Percentiles rank a stretch among this genome's conserved stretches.
Evolutionary conservation across 2,329 filamentous ascomycete genomes (phyloP).

Genomic region (Lecanicillium sp.): DNA sequence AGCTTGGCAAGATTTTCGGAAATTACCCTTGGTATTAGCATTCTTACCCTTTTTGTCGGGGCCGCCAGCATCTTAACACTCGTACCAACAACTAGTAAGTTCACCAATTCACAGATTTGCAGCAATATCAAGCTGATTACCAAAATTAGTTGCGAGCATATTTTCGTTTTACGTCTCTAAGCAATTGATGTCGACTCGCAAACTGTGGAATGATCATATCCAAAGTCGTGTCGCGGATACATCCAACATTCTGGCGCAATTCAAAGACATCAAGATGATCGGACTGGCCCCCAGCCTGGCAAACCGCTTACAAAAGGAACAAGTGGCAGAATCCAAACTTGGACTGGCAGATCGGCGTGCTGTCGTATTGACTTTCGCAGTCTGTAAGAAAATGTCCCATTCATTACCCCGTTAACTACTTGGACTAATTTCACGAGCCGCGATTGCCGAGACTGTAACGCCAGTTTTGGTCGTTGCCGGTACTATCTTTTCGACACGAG

Average conservation of each 20-base stretch:
- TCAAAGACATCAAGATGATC: conserved; percentile 2
- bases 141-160: background rate
- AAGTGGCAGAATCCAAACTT: background rate
- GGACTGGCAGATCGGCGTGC: background rate
- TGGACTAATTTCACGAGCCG: too few species aligned
- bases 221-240: background rate
- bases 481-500: background rate
- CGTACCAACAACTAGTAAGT: background rate
- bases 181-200: background rate
- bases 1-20: background rate
- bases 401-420: too few species aligned
- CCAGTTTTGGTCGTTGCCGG: background rate
- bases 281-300: background rate
- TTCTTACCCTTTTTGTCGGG: background rate
- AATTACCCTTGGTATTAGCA: background rate
- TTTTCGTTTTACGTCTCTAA: background rate
- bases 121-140: background rate
- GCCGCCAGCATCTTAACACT: background rate
- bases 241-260: background rate
- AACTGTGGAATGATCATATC: background rate
- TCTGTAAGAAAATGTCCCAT: too few species aligned
- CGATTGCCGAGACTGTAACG: background rate
- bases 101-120: background rate
- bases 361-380: too few species aligned
- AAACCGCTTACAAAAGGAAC: background rate